Base-by-base conservation (phyloP, 2,329 filamentous ascomycete genomes). In the Gaeumannomyces tritici region DNA sequence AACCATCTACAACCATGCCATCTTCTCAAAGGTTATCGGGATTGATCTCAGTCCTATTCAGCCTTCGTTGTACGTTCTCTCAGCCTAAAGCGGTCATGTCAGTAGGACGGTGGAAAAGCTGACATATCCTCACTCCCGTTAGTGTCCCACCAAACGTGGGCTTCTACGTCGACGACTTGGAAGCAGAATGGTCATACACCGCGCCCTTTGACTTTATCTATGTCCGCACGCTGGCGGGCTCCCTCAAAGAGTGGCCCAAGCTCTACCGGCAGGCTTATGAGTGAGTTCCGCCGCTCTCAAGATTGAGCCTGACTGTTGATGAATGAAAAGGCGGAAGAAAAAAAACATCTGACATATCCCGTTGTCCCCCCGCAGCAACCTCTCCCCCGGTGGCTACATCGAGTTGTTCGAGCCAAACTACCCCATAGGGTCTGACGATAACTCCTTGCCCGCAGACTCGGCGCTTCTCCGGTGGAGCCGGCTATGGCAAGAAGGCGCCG, bases 371-470 rank as follows among this genome's bases (percentile, higher is more conserved):
- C 18, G n/a, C 21, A 65, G 63, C 8, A 68, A 70, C 54, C 63
- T 68, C 1, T 65, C 65, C 9, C 65, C 66, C 1, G 66, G 66
- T n/a, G 66, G 66, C 61, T 67, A 64, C 63, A 62, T 67, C 55
- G 66, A 70, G 35, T 65, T 69, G 54, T 65, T 72, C 47, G 66
- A 68, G 59, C 64, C 66, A 42, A 62, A 64, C 33, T 61, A 66
- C n/a, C 27, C 21, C 7, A 64, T 64, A 62, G 61, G 63, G 28
- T 65, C 64, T 11, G 66, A 68, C 8, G 66, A 68, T 57, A 62
- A 28, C 66, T 70, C 70, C 1, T 61, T 75, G 4, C 62, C 68
- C 1, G 63, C 68, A 1, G 69, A 69, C 21, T 73, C 67, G 0
- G 66, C 67, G 4, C 62, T 75, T 1, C 60, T 42, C 9, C 62